Evolutionary conservation across 768 basidiomycete genomes (phyloP), one percentile per base, ranked within the genome.

Genomic region (Suillus sp.): DNA sequence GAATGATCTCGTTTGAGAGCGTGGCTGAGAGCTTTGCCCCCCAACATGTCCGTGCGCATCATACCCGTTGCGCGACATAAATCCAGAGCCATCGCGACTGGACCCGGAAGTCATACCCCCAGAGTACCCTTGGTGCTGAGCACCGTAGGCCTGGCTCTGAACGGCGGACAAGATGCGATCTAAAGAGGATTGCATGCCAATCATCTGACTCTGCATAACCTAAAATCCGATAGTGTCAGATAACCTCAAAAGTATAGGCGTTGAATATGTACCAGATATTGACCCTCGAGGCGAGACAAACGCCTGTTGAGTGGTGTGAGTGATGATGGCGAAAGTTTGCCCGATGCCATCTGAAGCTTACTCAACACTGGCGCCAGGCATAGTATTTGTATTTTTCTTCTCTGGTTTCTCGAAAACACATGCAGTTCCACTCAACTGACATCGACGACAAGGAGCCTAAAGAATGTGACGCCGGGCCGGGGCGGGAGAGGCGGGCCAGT

Each of bases 171-270:
- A 78, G 71, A 95, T 95, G 59, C 93, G 85, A 76, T 95, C 93
- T 66, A 95, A 75, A 30, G 92, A 90, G 6, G 92, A 90, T 76
- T 95, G 93, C 89, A 95, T 92, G 69, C 93, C 93, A 69, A 95
- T 94, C 91, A 95, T 93, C 74, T 94, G 93, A 77, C 91, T 92
- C 74, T 95, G 92, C 86, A 95, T 91, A 68, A 93, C 89, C 92
- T 92, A 65, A 47, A 42, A 65, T 62, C 27, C 22, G 20, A 34
- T 35, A 50, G 47, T 25, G 58, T 48, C 51, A 65, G 60, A 53
- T 38, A n/a, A 25, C 13, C 32, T 59, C 50, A 16, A n/a, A 43
- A 37, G 8, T 27, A 53, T 11, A 32, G 35, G 55, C 25, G 14
- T 51, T 35, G 25, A 75, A 47, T 20, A 16, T 78, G 63, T 79